Base-by-base conservation (phyloP, 345 rosid species). In the Citrus maxima region DNA sequence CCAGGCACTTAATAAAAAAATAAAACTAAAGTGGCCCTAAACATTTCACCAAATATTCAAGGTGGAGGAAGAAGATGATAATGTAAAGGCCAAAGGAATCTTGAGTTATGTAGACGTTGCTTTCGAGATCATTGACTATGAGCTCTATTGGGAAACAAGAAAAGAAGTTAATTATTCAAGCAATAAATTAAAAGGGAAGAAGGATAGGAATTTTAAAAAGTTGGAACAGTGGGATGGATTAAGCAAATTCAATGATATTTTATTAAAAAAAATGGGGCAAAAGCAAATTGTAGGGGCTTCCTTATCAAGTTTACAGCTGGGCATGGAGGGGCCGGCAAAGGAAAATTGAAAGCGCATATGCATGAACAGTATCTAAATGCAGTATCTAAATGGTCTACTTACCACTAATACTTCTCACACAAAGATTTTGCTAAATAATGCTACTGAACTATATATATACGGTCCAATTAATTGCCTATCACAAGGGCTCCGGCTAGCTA, bases 201-300 rank as follows among this genome's bases (percentile, higher is more conserved):
- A 4, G 3, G 14, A 10, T 30, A 30, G 32, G 32, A 30, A 30
- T n/a, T 30, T 30, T 2, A 30, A 30, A 51, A 73, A 73, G 66
- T 67, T 61, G n/a, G 78, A 77, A 80, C 59, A 79, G 82, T 76
- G 81, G 72, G 81, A 84, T 7, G 10, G 58, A 66, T 49, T 8
- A n/a, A n/a, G n/a, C n/a, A n/a, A n/a, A n/a, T n/a, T n/a, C n/a
- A n/a, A n/a, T n/a, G n/a, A n/a, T n/a, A n/a, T n/a, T n/a, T n/a
- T n/a, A n/a, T n/a, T n/a, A n/a, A n/a, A n/a, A n/a, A n/a, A n/a
- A n/a, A n/a, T n/a, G n/a, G n/a, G n/a, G n/a, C n/a, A n/a, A n/a
- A 60, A 28, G 27, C 2, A 37, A 59, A 35, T 12, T 22, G 42
- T 76, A 42, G n/a, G 51, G 51, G 21, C 79, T 37, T 70, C 66